Conservation (phyloP, 2,329 filamentous ascomycete genomes). For the Cryphonectria radicalis region DNA sequence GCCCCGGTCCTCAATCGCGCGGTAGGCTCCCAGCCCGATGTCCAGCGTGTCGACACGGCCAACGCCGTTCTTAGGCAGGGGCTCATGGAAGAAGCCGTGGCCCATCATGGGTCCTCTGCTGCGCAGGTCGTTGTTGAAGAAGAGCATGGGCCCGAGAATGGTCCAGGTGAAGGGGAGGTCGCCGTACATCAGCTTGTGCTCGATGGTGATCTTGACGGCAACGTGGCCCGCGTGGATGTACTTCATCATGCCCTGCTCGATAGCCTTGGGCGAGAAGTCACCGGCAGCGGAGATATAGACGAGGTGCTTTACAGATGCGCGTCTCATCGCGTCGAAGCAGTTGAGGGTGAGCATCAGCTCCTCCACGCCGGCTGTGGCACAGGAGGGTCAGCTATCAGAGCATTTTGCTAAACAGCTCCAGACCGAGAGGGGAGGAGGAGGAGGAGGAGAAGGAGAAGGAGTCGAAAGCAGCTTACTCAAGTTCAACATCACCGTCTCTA, state of each 20-base stretch:
- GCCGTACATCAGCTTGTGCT: conserved; percentile 2
- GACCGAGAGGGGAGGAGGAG: neutral
- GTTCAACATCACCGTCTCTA: neutral
- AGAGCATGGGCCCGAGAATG: neutral
- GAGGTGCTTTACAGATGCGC: neutral
- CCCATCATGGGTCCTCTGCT: neutral
- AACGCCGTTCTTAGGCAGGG: conserved; percentile 1
- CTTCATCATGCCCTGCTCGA: conserved; percentile 11
- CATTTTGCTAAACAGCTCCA: neutral
- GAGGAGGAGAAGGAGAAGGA: neutral
- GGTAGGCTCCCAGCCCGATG: neutral
- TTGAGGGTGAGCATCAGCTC: conserved; percentile 8
- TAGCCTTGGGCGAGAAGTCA: neutral
- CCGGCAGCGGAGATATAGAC: conserved; percentile 10
- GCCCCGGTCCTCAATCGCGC: conserved; percentile 3
- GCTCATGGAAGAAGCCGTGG: conserved; percentile 6
- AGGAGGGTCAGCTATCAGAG: neutral
- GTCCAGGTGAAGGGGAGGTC: conserved; percentile 6
- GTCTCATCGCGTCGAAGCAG: neutral
- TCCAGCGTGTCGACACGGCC: neutral
- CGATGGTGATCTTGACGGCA: neutral
- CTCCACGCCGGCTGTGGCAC: neutral
- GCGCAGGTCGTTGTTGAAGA: conserved; percentile 9
- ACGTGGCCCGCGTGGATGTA: neutral
- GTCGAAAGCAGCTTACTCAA: neutral